Base-by-base conservation (phyloP, 2,329 filamentous ascomycete species). In the Penicillium sp. region DNA sequence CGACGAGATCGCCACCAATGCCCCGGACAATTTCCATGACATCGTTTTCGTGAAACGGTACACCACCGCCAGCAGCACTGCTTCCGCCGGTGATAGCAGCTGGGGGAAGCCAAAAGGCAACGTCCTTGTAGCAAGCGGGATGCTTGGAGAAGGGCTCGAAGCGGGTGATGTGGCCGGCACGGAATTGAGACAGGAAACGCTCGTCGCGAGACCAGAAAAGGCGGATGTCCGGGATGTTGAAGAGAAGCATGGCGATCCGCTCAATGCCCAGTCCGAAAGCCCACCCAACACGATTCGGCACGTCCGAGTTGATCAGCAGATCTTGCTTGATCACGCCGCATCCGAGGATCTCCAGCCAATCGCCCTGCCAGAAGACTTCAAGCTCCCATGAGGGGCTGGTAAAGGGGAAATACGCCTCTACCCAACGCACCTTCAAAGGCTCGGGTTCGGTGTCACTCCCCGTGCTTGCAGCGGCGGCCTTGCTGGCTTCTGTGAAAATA, bases 321-420 rank as follows among this genome's bases (percentile, higher is more conserved):
- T 83, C 75, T 64, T 98, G 93, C 63, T 87, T 81, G 28, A 93
- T 84, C 23, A 98, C 81, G 23, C 93, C 93, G 56, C 84, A 94
- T n/a, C 93, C 93, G 1, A 98, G 77, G 4, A 97, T 82, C 69
- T 98, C 93, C 21, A 98, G 81, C 93, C 93, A 98, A 62, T 94
- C 86, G 19, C 87, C 90, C 53, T 85, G 83, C 79, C 91, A 96
- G 73, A 87, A 90, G 7, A 98, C 88, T 62, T 98, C 93, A 16
- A 98, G 77, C 64, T 98, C 93, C 86, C 88, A 98, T 5, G 86
- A 93, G 0, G 93, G 93, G 42, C 84, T 90, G 1, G 93, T 98
- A 64, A 97, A 97, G 26, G 93, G 93, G 69, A 98, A 98, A 68
- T 93, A 97, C 1, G 93, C 89, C 65, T 96, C 91, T 6, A 97